These are phyloP conservation scores for Rhododendron ovatum DNA, from an alignment of 148 eudicot genomes.

Conservation along the genomic window DNA sequence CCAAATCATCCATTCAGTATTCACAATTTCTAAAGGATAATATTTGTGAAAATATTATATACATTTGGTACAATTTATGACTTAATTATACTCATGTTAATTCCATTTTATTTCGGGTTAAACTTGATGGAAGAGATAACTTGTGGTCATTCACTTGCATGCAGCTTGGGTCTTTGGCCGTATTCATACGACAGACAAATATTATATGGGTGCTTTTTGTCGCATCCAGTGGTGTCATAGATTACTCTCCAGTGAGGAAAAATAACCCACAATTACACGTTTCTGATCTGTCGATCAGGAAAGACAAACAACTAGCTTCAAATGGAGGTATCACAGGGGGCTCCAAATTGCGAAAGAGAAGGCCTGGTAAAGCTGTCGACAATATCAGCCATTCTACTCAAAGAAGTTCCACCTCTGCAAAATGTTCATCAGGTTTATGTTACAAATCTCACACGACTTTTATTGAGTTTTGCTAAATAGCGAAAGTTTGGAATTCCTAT, in stretches of 20 bases:
- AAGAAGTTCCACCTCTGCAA: slow-evolving; percentile 15
- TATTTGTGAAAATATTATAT: not conserved
- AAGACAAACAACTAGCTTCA: slow-evolving; percentile 20
- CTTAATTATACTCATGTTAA: not conserved
- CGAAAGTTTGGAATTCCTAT: not conserved
- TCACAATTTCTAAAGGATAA: not conserved
- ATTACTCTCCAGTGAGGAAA: slow-evolving; percentile 27
- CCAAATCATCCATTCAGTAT: not conserved
- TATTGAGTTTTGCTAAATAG: not conserved
- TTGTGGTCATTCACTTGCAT: slow-evolving; percentile 18
- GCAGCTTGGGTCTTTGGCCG: slow-evolving; percentile 84
- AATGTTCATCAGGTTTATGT: slow-evolving; percentile 51
- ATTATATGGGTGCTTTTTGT: slow-evolving; percentile 88
- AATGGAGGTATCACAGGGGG: slow-evolving; percentile 21
- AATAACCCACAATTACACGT: slow-evolving; percentile 20
- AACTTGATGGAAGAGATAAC: slow-evolving; percentile 2
- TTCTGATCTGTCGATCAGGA: slow-evolving; percentile 15
- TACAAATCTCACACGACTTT: not conserved
- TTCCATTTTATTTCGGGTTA: not conserved
- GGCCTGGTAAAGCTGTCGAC: slow-evolving; percentile 18
- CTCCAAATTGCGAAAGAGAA: slow-evolving; percentile 64
- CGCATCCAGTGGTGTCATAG: slow-evolving; percentile 57
- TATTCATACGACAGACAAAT: slow-evolving; percentile 84
- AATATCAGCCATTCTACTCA: slow-evolving; percentile 11
- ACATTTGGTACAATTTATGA: not conserved